Conservation (phyloP, 1,139 yeast genomes). For the Yamadazyma conglobata region DNA sequence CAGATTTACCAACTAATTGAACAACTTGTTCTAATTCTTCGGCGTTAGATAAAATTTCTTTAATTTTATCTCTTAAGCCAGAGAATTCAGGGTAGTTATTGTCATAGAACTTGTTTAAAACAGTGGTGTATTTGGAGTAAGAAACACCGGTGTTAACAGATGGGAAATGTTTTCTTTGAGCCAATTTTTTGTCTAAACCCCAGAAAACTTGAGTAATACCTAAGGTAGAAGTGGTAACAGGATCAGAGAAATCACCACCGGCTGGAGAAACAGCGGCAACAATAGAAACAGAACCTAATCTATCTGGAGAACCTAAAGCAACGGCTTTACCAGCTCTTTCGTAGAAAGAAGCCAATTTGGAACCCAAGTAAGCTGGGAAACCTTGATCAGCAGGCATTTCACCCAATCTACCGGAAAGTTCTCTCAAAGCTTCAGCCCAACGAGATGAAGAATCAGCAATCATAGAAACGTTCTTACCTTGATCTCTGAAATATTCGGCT, state of each 20-base stretch:
- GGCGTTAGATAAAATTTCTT: constrained; percentile 91
- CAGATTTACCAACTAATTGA: constrained; percentile 97
- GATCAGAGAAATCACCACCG: constrained; percentile 99
- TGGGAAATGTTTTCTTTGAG: constrained; percentile 99
- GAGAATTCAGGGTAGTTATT: constrained; percentile 89
- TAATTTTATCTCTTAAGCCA: constrained; percentile 80
- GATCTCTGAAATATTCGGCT: constrained; percentile 99
- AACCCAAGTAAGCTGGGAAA: constrained; percentile 99
- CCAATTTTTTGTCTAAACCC: constrained; percentile 98
- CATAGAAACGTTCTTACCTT: constrained; percentile 98
- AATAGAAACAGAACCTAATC: constrained; percentile 95
- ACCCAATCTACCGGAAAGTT: constrained; percentile 98
- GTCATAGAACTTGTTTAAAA: constrained; percentile 83
- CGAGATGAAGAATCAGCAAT: constrained; percentile 99
- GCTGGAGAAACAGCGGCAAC: constrained; percentile 99
- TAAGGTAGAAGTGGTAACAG: constrained; percentile 95
- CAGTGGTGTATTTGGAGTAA: constrained; percentile 91
- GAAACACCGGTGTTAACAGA: constrained; percentile 94
- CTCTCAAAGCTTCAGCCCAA: constrained; percentile 99
- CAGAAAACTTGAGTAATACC: constrained; percentile 99
- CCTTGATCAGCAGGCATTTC: constrained; percentile 99
- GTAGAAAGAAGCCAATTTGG: constrained; percentile 96
- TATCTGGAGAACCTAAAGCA: constrained; percentile 94
- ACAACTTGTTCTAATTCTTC: constrained; percentile 99
- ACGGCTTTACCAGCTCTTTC: constrained; percentile 99